These are phyloP conservation scores for Trichomonas gallinae DNA, from an alignment of 208 protist genomes.

Conservation along the genomic window DNA sequence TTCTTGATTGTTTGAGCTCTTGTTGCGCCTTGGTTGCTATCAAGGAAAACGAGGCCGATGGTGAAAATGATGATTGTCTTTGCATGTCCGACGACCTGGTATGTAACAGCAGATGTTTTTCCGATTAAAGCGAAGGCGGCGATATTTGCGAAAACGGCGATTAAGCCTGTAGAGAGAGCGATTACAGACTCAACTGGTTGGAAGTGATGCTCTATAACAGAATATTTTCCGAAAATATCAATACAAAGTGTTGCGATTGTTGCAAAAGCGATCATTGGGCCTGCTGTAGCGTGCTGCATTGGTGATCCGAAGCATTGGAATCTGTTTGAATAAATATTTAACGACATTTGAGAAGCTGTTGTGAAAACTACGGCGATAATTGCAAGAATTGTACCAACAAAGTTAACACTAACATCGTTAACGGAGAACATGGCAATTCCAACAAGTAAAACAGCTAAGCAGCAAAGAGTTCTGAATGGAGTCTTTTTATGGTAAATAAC, in stretches of 20 bases:
- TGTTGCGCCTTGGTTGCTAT: neutral
- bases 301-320: neutral
- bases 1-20: neutral
- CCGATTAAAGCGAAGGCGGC: constrained; percentile 28
- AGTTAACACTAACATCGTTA: neutral
- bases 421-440: neutral
- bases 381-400: neutral
- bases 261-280: neutral
- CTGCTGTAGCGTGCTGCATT: neutral
- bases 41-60: constrained; percentile 24
- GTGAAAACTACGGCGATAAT: neutral
- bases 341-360: neutral
- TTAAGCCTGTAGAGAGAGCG: constrained; percentile 20
- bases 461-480: neutral
- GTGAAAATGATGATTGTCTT: constrained; percentile 30
- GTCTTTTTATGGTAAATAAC: neutral
- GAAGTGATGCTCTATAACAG: neutral
- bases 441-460: neutral
- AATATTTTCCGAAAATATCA: neutral
- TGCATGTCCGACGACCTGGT: constrained; percentile 32
- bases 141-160: constrained; percentile 28
- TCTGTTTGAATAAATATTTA: neutral
- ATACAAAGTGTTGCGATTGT: neutral
- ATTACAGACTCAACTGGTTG: neutral
- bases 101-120: constrained; percentile 31